Base-by-base conservation (phyloP, 2,329 filamentous ascomycete genomes). In the Phyllosticta capitalensis region DNA sequence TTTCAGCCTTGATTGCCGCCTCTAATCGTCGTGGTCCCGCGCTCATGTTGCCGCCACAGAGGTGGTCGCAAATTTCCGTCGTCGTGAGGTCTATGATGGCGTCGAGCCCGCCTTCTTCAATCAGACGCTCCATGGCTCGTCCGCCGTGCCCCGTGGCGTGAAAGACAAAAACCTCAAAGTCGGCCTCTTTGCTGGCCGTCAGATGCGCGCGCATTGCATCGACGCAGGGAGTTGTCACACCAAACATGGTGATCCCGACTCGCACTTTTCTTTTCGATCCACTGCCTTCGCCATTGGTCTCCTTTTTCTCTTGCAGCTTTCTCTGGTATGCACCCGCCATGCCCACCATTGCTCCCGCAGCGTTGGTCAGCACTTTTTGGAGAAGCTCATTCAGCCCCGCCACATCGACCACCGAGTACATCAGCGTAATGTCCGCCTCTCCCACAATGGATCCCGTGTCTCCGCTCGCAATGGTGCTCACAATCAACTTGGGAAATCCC, bases 221-320 rank as follows among this genome's bases (percentile, higher is more conserved):
- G 0, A 85, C 85, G 10, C 80, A 82, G 0, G 85, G 84, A 0
- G 86, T 89, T 0, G 87, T 90, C 6, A 89, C 85, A 1, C 87
- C 86, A 66, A 89, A 89, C 86, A 89, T 89, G 1, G 86, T 88
- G 22, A 89, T 80, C 0, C 80, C 86, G 6, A 89, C 75, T 0
- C 79, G 74, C 59, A 77, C 64, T 76, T 78, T 9, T 63, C 55
- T n/a, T 51, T 54, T 52, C 38, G 30, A 61, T 6, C 38, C 38
- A 45, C 5, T 45, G 6, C 20, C 24, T 52, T 52, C 55, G 21
- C 20, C 0, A 59, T 52, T 53, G 6, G 14, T 17, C 9, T 59
- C 50, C 19, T 57, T 53, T 14, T 52, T 30, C 3, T 30, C 28
- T 52, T 7, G 48, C 26, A 19, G 54, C 54, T 3, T 50, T 17